Conservation (phyloP, 352 stramenopile species). For the Globisporangium middletonii region DNA sequence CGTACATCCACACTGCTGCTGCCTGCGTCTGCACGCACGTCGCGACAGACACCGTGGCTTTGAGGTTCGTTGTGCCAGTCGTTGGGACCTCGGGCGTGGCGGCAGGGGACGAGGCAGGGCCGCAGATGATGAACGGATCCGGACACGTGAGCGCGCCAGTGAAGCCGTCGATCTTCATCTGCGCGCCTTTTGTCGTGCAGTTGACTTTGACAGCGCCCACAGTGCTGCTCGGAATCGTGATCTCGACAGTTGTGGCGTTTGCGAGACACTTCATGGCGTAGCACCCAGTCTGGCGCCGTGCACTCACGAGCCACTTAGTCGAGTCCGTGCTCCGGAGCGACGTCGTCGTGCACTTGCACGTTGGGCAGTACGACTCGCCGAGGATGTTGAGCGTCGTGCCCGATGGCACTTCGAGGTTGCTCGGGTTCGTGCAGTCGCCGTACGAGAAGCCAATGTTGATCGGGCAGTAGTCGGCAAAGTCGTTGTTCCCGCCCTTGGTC, state of each 20-base stretch:
- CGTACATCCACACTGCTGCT: not conserved
- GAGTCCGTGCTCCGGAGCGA: constrained; percentile 59
- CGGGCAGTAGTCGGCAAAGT: constrained; percentile 74
- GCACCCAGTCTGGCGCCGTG: constrained; percentile 60
- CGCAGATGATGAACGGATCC: constrained; percentile 57
- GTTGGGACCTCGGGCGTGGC: not conserved
- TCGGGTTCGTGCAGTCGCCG: constrained; percentile 55
- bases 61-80: not conserved
- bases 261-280: constrained; percentile 64
- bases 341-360: constrained; percentile 66
- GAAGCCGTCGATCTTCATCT: constrained; percentile 39
- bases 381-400: constrained; percentile 67
- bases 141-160: constrained; percentile 51
- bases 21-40: not conserved
- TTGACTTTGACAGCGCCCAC: constrained; percentile 20
- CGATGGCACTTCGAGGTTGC: constrained; percentile 40
- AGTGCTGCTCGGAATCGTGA: constrained; percentile 27
- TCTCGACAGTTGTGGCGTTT: constrained; percentile 24
- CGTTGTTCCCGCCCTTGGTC: constrained; percentile 46
- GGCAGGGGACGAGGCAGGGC: not conserved
- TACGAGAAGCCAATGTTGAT: constrained; percentile 64
- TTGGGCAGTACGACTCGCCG: constrained; percentile 67
- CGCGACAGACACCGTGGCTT: not conserved
- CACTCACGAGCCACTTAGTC: constrained; percentile 46
- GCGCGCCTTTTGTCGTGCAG: constrained; percentile 37